phyloP scores from a whole-genome alignment of 306 rosid genomes.

The Vigna hirtella region DNA sequence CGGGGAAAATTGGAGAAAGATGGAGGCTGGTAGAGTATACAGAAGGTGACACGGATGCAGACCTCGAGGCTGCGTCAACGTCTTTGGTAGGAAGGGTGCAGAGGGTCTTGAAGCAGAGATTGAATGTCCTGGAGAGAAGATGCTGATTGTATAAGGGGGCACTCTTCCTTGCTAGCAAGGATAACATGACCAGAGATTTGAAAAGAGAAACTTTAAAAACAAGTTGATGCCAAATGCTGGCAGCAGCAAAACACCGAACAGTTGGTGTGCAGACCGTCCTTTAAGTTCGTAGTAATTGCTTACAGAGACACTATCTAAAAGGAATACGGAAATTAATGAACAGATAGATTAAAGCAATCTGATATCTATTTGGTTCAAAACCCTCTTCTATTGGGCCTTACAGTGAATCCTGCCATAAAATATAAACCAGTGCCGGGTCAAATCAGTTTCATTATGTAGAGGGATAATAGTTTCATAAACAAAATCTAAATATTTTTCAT shows the following conservation, averaged over 20 bases:
- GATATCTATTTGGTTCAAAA: background rate
- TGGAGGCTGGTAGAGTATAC: slow-evolving; percentile 47
- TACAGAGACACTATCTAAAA: background rate
- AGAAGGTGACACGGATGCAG: slow-evolving; percentile 42
- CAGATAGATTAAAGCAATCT: background rate
- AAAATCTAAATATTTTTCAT: too few relatives aligned
- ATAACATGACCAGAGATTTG: slow-evolving; percentile 33
- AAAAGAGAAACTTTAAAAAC: background rate
- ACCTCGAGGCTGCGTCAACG: slow-evolving; percentile 23
- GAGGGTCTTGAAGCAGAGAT: slow-evolving; percentile 47
- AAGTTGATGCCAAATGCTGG: background rate
- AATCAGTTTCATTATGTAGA: too few relatives aligned
- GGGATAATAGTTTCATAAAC: too few relatives aligned
- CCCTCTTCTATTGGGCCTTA: background rate
- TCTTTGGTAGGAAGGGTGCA: slow-evolving; percentile 40
- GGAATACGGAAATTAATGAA: background rate
- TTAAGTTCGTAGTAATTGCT: background rate
- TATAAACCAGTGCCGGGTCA: too few relatives aligned
- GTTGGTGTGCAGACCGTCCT: slow-evolving; percentile 30
- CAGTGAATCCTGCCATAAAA: too few relatives aligned
- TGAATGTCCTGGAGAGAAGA: slow-evolving; percentile 40
- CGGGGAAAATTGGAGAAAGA: slow-evolving; percentile 61
- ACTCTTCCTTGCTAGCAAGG: slow-evolving; percentile 50
- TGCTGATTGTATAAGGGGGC: slow-evolving; percentile 38
- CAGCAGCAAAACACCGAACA: slow-evolving; percentile 49